Conservation (phyloP, 192 early-diverging fungal species). For the Podila epigama region DNA sequence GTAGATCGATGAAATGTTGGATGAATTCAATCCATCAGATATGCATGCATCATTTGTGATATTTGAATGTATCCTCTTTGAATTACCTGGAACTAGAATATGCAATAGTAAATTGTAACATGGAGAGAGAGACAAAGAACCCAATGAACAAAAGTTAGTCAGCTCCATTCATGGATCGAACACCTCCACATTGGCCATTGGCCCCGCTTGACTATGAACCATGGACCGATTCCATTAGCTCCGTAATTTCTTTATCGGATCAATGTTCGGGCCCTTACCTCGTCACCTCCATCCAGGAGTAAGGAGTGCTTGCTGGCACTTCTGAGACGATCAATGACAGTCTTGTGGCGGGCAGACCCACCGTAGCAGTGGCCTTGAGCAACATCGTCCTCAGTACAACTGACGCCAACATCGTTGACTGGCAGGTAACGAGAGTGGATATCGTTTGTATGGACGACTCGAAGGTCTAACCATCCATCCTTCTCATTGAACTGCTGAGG, state of each 20-base stretch:
- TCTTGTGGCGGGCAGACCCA: conserved; percentile 70
- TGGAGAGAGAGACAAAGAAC: neutral
- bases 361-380: conserved; percentile 51
- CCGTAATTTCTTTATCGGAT: neutral
- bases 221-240: too few relatives aligned
- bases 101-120: too few relatives aligned
- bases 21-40: too few relatives aligned
- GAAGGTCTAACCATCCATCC: conserved; percentile 43
- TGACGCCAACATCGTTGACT: conserved; percentile 39
- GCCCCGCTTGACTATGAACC: too few relatives aligned
- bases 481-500: conserved; percentile 13
- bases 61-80: neutral
- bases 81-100: neutral
- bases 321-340: conserved; percentile 62
- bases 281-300: conserved; percentile 81
- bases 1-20: neutral
- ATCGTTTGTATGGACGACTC: conserved; percentile 56
- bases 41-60: neutral
- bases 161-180: neutral
- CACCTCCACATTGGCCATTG: too few relatives aligned
- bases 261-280: conserved; percentile 53
- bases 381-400: conserved; percentile 39
- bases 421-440: conserved; percentile 49
- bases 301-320: conserved; percentile 56
- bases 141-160: neutral